Base-by-base conservation (phyloP, 2,329 filamentous ascomycete species). In the Botrytis paeoniae region DNA sequence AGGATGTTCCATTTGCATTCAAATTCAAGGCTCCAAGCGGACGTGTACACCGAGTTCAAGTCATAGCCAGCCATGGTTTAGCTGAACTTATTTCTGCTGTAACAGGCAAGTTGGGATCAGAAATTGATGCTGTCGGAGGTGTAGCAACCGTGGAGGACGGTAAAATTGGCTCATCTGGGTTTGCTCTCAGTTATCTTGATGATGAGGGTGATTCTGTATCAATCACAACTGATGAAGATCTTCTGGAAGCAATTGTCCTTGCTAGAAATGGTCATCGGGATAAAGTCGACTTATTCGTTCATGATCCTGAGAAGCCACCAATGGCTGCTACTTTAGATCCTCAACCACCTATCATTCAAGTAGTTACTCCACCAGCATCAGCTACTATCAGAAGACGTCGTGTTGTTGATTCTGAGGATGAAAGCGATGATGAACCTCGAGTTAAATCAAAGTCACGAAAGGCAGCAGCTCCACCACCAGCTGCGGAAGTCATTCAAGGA, bases 21-120 rank as follows among this genome's bases (percentile, higher is more conserved):
- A 99, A 99, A 83, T 99, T 99, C 88, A 98, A 98, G 86, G 94
- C 96, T 2, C 96, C 96, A 1, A 95, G 93, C 78, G 96, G 95
- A 63, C 93, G 96, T 70, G 95, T 98, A 29, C 96, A 99, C 83
- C 91, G 96, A 71, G 85, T 99, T 69, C 96, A 98, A 80, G 91
- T 98, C 41, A 86, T 90, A 71, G 92, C 94, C 18, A 89, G 92
- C 35, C 89, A 93, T 72, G 96, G 96, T 60, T 89, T 99, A 75
- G 89, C 88, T 32, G 89, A 93, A 60, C 90, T 99, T 74, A 90
- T 98, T 41, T 82, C 86, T 39, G 90, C 89, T 73, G 94, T 99
- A 9, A 89, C 90, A 9, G 87, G 90, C 72, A 99, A 99, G 85
- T 89, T 99, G 22, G 95, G 95, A 37, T 82, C 85, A 25, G 96